Conservation (phyloP, 2,329 filamentous ascomycete genomes). For the Cercospora sp. region DNA sequence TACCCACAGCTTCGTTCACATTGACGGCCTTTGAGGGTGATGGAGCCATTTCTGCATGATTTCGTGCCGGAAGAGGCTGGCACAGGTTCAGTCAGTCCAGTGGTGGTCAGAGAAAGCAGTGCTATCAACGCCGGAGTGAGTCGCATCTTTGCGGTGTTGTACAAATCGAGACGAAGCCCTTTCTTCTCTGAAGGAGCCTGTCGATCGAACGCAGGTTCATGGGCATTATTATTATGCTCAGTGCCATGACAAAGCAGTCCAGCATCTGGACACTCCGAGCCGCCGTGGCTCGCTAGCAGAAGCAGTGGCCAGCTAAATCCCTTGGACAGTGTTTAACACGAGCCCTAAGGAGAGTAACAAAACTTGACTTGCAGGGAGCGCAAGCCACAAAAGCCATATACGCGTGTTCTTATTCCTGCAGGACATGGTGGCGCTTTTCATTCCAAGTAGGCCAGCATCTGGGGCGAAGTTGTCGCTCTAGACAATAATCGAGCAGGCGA, state of each 20-base stretch:
- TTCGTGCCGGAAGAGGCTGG: neutral
- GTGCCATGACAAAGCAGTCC: neutral
- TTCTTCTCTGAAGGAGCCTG: neutral
- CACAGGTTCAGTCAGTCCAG: neutral
- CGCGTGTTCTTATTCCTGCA: neutral
- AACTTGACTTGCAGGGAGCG: neutral
- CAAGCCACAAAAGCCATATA: neutral
- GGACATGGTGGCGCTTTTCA: neutral
- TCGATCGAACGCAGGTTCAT: neutral
- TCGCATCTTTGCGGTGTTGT: neutral
- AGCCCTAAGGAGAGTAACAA: no score
- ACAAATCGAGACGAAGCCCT: neutral
- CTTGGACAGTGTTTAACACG: neutral
- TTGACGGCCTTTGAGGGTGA: slow-evolving; percentile 3
- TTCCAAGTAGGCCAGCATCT: neutral
- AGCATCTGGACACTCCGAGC: neutral
- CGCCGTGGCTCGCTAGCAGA: neutral
- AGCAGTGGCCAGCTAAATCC: neutral
- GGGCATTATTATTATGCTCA: neutral
- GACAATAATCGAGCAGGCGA: neutral
- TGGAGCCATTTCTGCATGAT: neutral
- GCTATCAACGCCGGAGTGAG: neutral
- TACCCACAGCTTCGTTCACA: slow-evolving; percentile 7
- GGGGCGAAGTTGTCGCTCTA: neutral
- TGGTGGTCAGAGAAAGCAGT: neutral